Percentiles rank a stretch among this genome's conserved stretches.
Evolutionary conservation across 179 eudicot species (phyloP).

Genomic region (Amaranthus tricolor): DNA sequence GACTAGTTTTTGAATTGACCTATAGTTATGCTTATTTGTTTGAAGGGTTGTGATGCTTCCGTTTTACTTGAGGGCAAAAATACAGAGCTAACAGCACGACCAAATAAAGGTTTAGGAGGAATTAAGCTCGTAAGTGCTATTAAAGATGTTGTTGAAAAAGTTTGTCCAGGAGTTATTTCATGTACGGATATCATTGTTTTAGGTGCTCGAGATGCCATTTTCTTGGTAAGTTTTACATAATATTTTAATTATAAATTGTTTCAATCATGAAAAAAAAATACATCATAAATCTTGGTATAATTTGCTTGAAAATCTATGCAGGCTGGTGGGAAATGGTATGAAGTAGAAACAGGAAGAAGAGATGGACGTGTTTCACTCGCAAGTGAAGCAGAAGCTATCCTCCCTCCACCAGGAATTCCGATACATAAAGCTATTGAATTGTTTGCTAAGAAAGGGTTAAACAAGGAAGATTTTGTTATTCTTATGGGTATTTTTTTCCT

Average conservation of each 20-base stretch:
- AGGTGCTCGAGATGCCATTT: conserved; percentile 34
- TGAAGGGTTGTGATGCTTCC: conserved; percentile 44
- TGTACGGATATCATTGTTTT: conserved; percentile 40
- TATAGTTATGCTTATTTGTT: background rate
- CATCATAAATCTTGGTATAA: background rate
- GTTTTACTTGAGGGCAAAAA: conserved; percentile 30
- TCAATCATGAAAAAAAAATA: background rate
- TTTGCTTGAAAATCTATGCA: background rate
- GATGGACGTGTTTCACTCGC: conserved; percentile 32
- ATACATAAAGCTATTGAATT: conserved; percentile 15
- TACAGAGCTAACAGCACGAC: conserved; percentile 27
- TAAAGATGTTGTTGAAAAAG: conserved; percentile 32
- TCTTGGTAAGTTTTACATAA: conserved; percentile 18
- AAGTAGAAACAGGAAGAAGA: conserved; percentile 36
- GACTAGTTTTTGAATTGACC: too few species aligned
- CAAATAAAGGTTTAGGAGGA: conserved; percentile 28
- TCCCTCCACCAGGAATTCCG: conserved; percentile 11
- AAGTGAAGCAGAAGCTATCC: conserved; percentile 13
- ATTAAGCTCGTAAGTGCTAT: conserved; percentile 29
- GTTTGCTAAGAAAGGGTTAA: conserved; percentile 27
- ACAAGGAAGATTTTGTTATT: conserved; percentile 34
- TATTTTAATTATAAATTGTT: background rate
- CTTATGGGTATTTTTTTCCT: conserved; percentile 36
- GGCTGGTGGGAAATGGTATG: conserved; percentile 34
- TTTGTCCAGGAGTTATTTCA: conserved; percentile 46